Base-by-base conservation (phyloP, 2,329 filamentous ascomycete genomes). In the Lachnellula willkommii region DNA sequence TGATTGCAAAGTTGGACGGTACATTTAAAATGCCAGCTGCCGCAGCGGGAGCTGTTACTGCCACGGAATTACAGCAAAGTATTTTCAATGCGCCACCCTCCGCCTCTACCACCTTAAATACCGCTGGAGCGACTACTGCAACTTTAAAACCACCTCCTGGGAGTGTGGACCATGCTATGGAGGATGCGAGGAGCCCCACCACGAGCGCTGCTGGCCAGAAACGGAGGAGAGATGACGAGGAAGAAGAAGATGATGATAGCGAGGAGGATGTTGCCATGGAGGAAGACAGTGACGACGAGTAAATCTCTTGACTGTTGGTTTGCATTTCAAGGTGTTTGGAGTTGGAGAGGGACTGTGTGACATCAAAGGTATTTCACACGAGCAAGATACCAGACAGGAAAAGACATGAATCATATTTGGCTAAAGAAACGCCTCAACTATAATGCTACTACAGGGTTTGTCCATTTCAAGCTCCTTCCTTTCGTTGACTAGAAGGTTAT, bases 1-100 rank as follows among this genome's bases (percentile, higher is more conserved):
- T 88, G 24, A 84, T 99, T 60, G 84, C 90, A 36, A 96, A 95
- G 72, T 84, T 99, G 52, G 92, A 96, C 63, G 94, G 94, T 60
- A 93, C 90, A 14, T 96, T 91, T 74, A 85, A 86, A 68, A 80
- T 89, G 64, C 84, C 89, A 14, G 74, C 77, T 42, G 74, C 77
- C 28, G 78, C 75, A 28, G 78, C 80, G 54, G 75, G 77, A 52
- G 77, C 75, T 42, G 80, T 83, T 52, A 81, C 83, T 66, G 82
- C 88, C 64, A 90, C 87, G 3, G 86, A 89, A 63, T 77, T 89
- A 47, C 88, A 91, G 69, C 87, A 89, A 69, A 89, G 85, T 68
- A 90, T 94, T 65, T 92, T 93, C 77, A 87, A 85, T 68, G 85
- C 83, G 6, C 81, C 83, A 17, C 80, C 83, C 1, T 80, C 77